These are phyloP conservation scores for Cyclanthera cordifolia DNA, from an alignment of 306 rosid genomes.

Conservation along the genomic window DNA sequence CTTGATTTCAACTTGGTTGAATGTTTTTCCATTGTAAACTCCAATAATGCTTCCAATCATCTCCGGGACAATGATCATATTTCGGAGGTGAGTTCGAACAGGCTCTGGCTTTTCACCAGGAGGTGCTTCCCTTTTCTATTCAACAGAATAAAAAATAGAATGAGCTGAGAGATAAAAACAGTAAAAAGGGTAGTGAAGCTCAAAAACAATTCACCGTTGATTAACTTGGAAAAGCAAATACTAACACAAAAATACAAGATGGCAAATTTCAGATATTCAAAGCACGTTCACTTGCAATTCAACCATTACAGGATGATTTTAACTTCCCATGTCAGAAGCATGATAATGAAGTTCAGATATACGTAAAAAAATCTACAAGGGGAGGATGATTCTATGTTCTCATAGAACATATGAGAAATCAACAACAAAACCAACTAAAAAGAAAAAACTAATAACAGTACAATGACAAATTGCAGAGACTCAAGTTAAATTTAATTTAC, in stretches of 20 bases:
- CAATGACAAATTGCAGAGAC: background rate
- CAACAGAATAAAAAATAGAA: background rate
- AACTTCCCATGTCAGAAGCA: background rate
- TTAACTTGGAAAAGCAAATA: background rate
- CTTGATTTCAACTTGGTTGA: constrained; percentile 74
- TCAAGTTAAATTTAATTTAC: background rate
- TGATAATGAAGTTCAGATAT: background rate
- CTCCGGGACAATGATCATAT: constrained; percentile 76
- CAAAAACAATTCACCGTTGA: no score
- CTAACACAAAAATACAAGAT: background rate
- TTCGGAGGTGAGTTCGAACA: constrained; percentile 73
- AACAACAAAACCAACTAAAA: no score
- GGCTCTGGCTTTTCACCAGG: constrained; percentile 87
- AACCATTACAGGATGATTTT: background rate
- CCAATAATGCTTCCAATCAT: constrained; percentile 80
- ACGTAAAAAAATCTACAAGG: background rate
- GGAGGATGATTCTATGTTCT: background rate
- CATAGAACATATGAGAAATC: no score
- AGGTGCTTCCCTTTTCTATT: constrained; percentile 79
- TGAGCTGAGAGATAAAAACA: no score
- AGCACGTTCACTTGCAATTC: background rate
- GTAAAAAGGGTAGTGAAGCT: no score
- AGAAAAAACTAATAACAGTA: background rate
- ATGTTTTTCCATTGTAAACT: constrained; percentile 72
- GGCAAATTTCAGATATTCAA: background rate